Evolutionary conservation across 139 green algal species (phyloP).

Genomic region (Marvania coccoides): DNA sequence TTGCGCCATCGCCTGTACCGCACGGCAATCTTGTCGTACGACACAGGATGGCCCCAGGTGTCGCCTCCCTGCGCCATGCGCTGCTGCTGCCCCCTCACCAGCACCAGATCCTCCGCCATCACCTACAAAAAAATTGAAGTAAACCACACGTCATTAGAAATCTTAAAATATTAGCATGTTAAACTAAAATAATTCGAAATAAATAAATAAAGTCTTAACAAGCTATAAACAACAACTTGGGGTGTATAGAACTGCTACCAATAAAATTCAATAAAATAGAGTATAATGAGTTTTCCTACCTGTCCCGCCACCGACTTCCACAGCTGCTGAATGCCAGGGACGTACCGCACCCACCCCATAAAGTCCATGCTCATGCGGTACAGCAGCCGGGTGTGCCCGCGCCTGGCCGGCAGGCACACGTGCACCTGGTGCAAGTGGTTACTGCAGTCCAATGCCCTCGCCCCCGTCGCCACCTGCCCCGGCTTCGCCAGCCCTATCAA

Average conservation of each 20-base stretch:
- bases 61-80: constrained; percentile 76
- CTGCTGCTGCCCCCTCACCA: constrained; percentile 95
- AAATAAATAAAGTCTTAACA: too few relatives aligned
- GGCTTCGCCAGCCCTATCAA: constrained; percentile 86
- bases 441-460: constrained; percentile 60
- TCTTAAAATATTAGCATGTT: too few relatives aligned
- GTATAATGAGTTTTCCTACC: not conserved
- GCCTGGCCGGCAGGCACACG: constrained; percentile 83
- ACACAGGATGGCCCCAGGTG: constrained; percentile 86
- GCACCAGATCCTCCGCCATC: constrained; percentile 91
- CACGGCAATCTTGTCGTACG: constrained; percentile 97
- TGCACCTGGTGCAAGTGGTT: constrained; percentile 97
- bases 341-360: constrained; percentile 66
- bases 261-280: not conserved
- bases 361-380: constrained; percentile 99
- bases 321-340: constrained; percentile 80
- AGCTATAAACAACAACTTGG: too few relatives aligned
- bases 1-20: constrained; percentile 93
- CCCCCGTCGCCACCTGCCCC: constrained; percentile 75
- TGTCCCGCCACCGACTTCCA: constrained; percentile 78
- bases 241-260: too few relatives aligned
- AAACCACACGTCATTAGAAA: too few relatives aligned
- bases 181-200: too few relatives aligned
- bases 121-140: constrained; percentile 55
- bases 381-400: constrained; percentile 84